Base-by-base conservation (phyloP, 148 eudicot species). In the Chenopodium suecicum region DNA sequence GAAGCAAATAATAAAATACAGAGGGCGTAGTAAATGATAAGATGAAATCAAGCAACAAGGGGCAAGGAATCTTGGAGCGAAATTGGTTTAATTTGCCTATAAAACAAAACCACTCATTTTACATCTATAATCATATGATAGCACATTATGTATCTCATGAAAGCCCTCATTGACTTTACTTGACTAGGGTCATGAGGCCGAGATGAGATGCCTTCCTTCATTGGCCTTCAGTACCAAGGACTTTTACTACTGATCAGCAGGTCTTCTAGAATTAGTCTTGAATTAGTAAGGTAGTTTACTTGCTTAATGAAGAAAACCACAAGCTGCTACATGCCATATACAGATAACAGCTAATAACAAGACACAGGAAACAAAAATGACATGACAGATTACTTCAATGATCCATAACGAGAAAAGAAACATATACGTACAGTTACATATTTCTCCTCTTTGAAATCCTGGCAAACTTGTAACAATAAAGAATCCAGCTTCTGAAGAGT, bases 401-500 rank as follows among this genome's bases (percentile, higher is more conserved):
- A 71, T 37, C 20, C 7, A 65, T 63, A 22, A 60, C 48, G 13
- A 32, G 16, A 52, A 63, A 71, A 64, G 22, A 46, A 70, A 37
- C 25, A 29, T 78, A 31, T 73, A 91, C 98, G 80, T 71, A 94
- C 98, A 86, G 92, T 93, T 69, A 92, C 76, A 87, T 93, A 95
- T 73, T 88, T 86, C 58, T 92, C 89, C 86, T 88, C 96, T 85
- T 88, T 91, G 82, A 92, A 95, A 82, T 89, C 94, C 89, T 93
- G 92, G 89, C 97, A 95, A 66, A 95, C 96, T 86, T 92, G 92
- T 82, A 95, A 78, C 73, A 95, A 83, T 78, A 95, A 89, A 27
- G 98, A 92, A 89, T 95, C 98, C 91, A 95, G 86, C 87, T 95
- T 95, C 84, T 92, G 97, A 80, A 95, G 94, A 80, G 96, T 93